These are phyloP conservation scores for Speleostelium caveatum DNA, from an alignment of 78 protist genomes.

Conservation along the genomic window DNA sequence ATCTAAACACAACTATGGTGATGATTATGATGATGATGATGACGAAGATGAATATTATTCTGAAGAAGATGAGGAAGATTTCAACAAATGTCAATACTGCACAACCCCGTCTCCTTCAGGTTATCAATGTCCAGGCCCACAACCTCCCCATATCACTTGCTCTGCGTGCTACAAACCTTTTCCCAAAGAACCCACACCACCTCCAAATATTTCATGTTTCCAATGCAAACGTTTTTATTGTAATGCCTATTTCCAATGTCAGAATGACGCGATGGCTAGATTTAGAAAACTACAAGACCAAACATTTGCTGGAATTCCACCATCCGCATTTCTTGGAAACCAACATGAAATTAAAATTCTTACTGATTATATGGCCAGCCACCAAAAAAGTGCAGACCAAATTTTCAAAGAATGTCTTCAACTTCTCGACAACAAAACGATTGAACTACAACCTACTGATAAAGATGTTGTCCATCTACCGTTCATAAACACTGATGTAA, in stretches of 20 bases:
- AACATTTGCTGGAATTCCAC: constrained; percentile 16
- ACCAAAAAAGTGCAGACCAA: neutral
- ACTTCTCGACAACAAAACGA: neutral
- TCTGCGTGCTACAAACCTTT: neutral
- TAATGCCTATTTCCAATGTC: constrained; percentile 11
- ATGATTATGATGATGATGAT: constrained; percentile 51
- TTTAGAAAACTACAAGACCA: constrained; percentile 3
- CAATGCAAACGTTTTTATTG: constrained; percentile 43
- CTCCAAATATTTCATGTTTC: constrained; percentile 25
- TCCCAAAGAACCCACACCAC: constrained; percentile 10
- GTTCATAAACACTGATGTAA: neutral
- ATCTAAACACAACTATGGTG: neutral
- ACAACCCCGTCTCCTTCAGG: constrained; percentile 33
- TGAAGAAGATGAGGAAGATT: constrained; percentile 28
- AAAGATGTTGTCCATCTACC: neutral
- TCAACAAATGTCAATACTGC: constrained; percentile 18
- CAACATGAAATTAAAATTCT: constrained; percentile 55
- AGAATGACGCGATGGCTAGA: neutral
- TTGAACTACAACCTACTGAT: neutral
- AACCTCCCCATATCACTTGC: constrained; percentile 23
- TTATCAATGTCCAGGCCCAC: constrained; percentile 20
- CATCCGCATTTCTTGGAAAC: constrained; percentile 30
- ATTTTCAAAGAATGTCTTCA: constrained; percentile 12
- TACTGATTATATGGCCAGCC: constrained; percentile 12
- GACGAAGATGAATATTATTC: constrained; percentile 16